Base-by-base conservation (phyloP, 176 grass and related monocot species). In the Aegilops bicornis region DNA sequence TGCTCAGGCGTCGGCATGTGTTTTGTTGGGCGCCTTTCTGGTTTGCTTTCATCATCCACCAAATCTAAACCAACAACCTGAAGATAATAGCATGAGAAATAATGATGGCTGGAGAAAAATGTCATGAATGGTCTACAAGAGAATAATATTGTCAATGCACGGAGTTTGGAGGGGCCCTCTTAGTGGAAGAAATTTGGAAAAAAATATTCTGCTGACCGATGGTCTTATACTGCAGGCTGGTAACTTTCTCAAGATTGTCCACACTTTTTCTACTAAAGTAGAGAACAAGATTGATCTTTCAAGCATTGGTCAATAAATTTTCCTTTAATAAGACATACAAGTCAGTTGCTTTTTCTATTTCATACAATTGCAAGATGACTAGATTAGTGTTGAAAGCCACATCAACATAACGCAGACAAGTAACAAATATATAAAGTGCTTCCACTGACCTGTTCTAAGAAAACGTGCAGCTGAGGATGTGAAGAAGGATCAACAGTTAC, bases 11-110 rank as follows among this genome's bases (percentile, higher is more conserved):
- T 98, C 0, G 91, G 93, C 95, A 98, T 98, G 61, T 98, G 95
- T 64, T 98, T 98, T 45, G 95, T 98, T 78, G 93, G 95, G 10
- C 93, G 89, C 63, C 95, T 98, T 88, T 98, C 95, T 64, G 95
- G 93, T 90, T 98, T 98, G 90, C 95, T 98, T 91, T 98, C 95
- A 93, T 98, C 95, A 90, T 98, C 95, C 79, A 98, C 95, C 91
- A 98, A 93, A 93, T 98, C 95, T 78, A 98, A 89, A 35, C 95
- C 95, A 29, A 98, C 93, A 50, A 98, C 91, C 95, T 98, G 89
- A 87, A 85, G 50, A 63, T 79, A 72, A 72, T 12, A 79, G 42
- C 3, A 81, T 20, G 36, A 61, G 15, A 61, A 68, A 64, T 29
- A 52, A 13, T 8, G 24, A 64, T 80, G 5, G 63, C 16, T 67